These are phyloP conservation scores for Metschnikowia lachancei DNA, from an alignment of 805 yeast species.

Conservation along the genomic window DNA sequence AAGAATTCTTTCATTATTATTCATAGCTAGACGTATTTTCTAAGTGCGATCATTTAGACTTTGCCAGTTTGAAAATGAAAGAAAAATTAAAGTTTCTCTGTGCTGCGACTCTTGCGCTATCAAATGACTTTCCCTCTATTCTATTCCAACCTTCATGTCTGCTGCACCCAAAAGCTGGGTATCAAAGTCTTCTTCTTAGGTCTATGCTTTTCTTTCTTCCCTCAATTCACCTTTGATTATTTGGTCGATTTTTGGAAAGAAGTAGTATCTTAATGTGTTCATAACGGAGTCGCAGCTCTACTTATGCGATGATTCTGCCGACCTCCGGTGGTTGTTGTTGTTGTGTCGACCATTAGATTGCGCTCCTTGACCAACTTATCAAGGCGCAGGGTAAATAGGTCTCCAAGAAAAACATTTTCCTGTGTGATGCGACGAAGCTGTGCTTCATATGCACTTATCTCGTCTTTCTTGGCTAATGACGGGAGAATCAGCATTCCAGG, in stretches of 20 bases:
- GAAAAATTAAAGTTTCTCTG: too few relatives aligned
- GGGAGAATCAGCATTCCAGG: conserved; percentile 39
- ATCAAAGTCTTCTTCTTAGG: neutral
- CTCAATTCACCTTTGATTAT: neutral
- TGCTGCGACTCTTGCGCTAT: too few relatives aligned
- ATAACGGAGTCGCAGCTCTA: conserved; percentile 39
- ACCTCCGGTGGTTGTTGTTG: conserved; percentile 24
- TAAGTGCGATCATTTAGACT: too few relatives aligned
- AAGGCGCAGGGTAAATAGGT: conserved; percentile 29
- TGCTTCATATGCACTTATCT: conserved; percentile 27
- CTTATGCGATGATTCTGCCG: conserved; percentile 38
- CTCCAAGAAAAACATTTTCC: conserved; percentile 32
- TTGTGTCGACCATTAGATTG: conserved; percentile 28
- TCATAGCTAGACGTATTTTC: too few relatives aligned
- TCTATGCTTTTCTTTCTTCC: neutral
- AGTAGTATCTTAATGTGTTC: neutral
- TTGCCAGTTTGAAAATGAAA: too few relatives aligned
- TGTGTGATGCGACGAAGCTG: conserved; percentile 25
- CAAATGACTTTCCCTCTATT: too few relatives aligned
- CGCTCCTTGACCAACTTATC: conserved; percentile 38
- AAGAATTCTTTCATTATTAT: too few relatives aligned
- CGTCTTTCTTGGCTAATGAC: conserved; percentile 33
- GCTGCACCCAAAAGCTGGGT: too few relatives aligned
- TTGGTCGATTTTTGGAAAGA: neutral
- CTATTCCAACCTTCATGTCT: too few relatives aligned